A percentile compares a stretch with the other conserved stretches of the same genome.
phyloP scores from a whole-genome alignment of 192 early-diverging fungal genomes.

The Gigaspora rosea region DNA sequence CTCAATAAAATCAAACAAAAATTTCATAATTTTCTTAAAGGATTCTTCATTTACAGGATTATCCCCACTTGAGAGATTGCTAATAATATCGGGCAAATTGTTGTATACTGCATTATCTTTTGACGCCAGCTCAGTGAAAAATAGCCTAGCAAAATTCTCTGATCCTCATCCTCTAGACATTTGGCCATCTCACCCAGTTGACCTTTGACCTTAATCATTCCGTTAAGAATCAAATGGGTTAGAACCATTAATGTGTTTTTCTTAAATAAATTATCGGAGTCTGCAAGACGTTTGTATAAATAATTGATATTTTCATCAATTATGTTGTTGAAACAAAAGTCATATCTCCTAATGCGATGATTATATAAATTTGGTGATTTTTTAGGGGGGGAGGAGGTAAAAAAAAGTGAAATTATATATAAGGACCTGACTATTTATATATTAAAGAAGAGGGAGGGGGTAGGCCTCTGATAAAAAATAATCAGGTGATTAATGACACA shows the following conservation, averaged over 20 bases:
- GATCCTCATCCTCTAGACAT: constrained; percentile 87
- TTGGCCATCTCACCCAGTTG: constrained; percentile 99
- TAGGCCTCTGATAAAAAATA: too few species aligned
- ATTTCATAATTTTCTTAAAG: constrained; percentile 92
- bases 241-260: constrained; percentile 99
- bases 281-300: constrained; percentile 89
- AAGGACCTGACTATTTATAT: too few species aligned
- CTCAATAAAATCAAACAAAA: constrained; percentile 94
- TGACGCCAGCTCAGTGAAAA: constrained; percentile 92
- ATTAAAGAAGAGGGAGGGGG: too few species aligned
- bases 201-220: constrained; percentile 99
- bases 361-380: too few species aligned
- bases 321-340: constrained; percentile 94
- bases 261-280: constrained; percentile 79
- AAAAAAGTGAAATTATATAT: too few species aligned
- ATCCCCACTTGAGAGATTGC: constrained; percentile 73
- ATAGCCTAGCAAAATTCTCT: constrained; percentile 85
- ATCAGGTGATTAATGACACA: too few species aligned
- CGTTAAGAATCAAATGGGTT: constrained; percentile 96
- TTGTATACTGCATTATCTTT: constrained; percentile 99
- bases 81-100: constrained; percentile 98
- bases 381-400: too few species aligned
- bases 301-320: constrained; percentile 97
- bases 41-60: constrained; percentile 76
- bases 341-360: constrained; percentile 98